Evolutionary conservation across 2,329 filamentous ascomycete species (phyloP).

Genomic region (Pseudopyricularia javanii): DNA sequence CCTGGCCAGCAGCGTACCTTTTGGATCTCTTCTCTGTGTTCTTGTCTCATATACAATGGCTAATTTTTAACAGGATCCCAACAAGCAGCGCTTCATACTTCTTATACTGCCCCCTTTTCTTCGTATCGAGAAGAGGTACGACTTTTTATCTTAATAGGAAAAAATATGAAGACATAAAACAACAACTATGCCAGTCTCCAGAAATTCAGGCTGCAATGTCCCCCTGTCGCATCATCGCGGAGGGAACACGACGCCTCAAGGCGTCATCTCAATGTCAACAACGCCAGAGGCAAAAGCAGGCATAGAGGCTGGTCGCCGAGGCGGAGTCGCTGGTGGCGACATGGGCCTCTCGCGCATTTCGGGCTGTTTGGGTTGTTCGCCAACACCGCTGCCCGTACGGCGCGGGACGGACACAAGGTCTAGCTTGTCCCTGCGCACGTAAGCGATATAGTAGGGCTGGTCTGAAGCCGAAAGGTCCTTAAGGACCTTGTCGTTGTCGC

Average conservation of each 20-base stretch:
- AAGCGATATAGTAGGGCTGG: slow-evolving; percentile 43
- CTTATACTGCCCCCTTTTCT: too few relatives aligned
- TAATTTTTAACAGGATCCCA: too few relatives aligned
- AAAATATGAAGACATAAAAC: too few relatives aligned
- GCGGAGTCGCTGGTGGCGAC: background rate
- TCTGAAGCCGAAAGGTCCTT: slow-evolving; percentile 53
- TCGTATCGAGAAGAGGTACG: too few relatives aligned
- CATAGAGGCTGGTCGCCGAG: background rate
- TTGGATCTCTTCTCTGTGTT: too few relatives aligned
- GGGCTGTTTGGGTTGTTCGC: background rate
- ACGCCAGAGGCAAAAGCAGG: background rate
- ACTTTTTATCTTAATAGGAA: too few relatives aligned
- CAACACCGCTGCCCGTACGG: background rate
- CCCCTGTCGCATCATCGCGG: background rate
- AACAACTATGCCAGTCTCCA: too few relatives aligned
- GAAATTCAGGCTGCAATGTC: background rate
- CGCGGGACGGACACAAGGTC: background rate
- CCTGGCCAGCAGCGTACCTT: too few relatives aligned
- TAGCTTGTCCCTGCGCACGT: slow-evolving; percentile 12
- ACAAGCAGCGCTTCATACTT: too few relatives aligned
- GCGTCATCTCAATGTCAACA: background rate
- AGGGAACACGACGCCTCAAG: background rate
- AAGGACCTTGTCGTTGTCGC: slow-evolving; percentile 58
- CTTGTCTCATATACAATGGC: too few relatives aligned
- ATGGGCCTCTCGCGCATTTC: background rate